Evolutionary conservation across 1,284 basidiomycete genomes (phyloP).

Genomic region (Xanthoconium separans): DNA sequence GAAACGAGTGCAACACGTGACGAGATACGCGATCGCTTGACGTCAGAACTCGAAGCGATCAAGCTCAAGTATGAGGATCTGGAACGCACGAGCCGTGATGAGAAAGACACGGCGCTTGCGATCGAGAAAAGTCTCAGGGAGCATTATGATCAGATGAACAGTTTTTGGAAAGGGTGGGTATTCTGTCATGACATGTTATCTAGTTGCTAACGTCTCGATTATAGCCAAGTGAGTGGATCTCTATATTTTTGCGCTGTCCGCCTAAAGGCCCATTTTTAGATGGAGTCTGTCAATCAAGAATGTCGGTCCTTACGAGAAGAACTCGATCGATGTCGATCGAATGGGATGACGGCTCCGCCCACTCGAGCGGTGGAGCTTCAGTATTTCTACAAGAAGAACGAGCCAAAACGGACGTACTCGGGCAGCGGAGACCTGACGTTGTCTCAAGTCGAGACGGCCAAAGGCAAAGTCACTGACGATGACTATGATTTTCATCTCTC

Average conservation of each 20-base stretch:
- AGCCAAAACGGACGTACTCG: slow-evolving; percentile 22
- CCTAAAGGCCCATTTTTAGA: slow-evolving; percentile 25
- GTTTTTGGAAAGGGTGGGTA: slow-evolving; percentile 40
- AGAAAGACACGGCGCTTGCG: slow-evolving; percentile 36
- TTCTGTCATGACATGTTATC: slow-evolving; percentile 8
- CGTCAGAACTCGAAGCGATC: slow-evolving; percentile 27
- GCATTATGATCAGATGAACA: slow-evolving; percentile 35
- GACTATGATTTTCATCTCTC: slow-evolving; percentile 39
- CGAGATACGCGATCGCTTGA: slow-evolving; percentile 30
- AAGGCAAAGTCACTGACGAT: slow-evolving; percentile 30
- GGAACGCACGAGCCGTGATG: slow-evolving; percentile 31
- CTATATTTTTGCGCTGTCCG: neutral
- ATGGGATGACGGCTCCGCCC: slow-evolving; percentile 8
- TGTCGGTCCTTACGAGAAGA: slow-evolving; percentile 31
- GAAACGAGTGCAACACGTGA: slow-evolving; percentile 26
- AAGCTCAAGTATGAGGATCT: slow-evolving; percentile 28
- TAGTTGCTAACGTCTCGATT: slow-evolving; percentile 16
- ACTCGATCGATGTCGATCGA: slow-evolving; percentile 23
- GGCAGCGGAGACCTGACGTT: slow-evolving; percentile 24
- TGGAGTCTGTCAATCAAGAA: slow-evolving; percentile 35
- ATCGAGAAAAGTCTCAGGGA: slow-evolving; percentile 38
- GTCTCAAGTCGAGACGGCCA: slow-evolving; percentile 22
- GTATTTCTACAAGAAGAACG: slow-evolving; percentile 28
- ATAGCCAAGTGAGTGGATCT: slow-evolving; percentile 39
- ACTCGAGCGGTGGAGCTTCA: slow-evolving; percentile 32